phyloP scores from a whole-genome alignment of 2,329 filamentous ascomycete genomes.

The Cladophialophora psammophila region DNA sequence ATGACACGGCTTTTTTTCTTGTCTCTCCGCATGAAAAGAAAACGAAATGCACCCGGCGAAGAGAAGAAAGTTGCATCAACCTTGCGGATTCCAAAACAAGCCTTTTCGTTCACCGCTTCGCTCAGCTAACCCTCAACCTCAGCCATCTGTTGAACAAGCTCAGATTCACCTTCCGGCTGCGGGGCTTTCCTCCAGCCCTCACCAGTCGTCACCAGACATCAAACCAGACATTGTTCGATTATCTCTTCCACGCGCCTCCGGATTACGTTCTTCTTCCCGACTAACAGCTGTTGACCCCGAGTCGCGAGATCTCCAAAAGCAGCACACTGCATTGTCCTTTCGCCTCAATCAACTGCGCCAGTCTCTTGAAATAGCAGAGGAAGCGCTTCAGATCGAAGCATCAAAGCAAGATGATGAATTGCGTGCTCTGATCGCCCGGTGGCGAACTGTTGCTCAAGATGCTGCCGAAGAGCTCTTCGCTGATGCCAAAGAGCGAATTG shows the following conservation, averaged over 20 bases:
- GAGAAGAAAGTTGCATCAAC: constrained; percentile 68
- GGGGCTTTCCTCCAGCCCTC: constrained; percentile 13
- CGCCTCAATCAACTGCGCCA: constrained; percentile 43
- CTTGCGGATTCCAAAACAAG: constrained; percentile 67
- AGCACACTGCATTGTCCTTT: constrained; percentile 46
- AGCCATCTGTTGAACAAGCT: constrained; percentile 11
- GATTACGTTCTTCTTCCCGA: constrained; percentile 25
- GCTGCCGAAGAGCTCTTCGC: constrained; percentile 74
- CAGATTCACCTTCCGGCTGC: constrained; percentile 6
- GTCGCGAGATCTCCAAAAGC: constrained; percentile 47
- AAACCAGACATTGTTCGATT: neutral
- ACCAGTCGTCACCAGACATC: constrained; percentile 25
- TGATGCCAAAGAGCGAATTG: constrained; percentile 65
- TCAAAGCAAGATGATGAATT: constrained; percentile 62
- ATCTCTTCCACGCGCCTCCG: neutral
- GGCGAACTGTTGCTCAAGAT: constrained; percentile 65
- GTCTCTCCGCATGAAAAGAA: neutral
- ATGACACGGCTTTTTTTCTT: neutral
- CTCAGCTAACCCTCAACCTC: constrained; percentile 6
- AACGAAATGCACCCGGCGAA: constrained; percentile 56
- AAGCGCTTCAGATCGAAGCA: constrained; percentile 61
- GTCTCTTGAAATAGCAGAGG: constrained; percentile 59
- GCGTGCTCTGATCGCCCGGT: constrained; percentile 63
- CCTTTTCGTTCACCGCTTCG: constrained; percentile 71
- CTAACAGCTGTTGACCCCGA: constrained; percentile 39